Percentiles rank a stretch among this genome's conserved stretches.
Evolutionary conservation across 2,329 filamentous ascomycete species (phyloP).

Genomic region (Xylariaceae sp.): DNA sequence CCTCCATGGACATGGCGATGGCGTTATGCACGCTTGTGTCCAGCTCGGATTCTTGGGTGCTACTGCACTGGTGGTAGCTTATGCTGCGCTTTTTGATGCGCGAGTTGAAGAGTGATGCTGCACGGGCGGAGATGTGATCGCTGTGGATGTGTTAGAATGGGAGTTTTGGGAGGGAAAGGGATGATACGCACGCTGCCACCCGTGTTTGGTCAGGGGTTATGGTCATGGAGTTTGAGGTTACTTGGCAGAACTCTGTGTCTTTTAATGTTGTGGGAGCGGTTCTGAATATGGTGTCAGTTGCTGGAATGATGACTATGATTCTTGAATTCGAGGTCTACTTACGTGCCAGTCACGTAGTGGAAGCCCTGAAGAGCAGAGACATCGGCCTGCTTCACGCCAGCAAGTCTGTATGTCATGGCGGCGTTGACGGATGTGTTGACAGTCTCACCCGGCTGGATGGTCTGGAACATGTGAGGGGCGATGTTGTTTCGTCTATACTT

Average conservation of each 20-base stretch:
- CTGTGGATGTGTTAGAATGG: conserved; percentile 9
- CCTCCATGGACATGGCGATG: conserved; percentile 15
- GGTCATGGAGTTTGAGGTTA: conserved; percentile 15
- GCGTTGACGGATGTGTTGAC: conserved; percentile 17
- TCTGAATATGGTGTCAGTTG: not conserved
- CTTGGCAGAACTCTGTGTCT: conserved; percentile 17
- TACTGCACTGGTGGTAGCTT: conserved; percentile 16
- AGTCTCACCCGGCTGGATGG: conserved; percentile 21
- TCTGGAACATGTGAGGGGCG: conserved; percentile 20
- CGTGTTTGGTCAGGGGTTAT: conserved; percentile 18
- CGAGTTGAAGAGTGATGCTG: conserved; percentile 15
- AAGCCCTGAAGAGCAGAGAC: conserved; percentile 21
- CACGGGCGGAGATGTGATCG: conserved; percentile 15
- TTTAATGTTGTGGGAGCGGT: conserved; percentile 16
- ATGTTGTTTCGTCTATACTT: conserved; percentile 16
- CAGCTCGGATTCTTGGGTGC: conserved; percentile 15
- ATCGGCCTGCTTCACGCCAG: conserved; percentile 13
- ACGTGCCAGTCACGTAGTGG: conserved; percentile 18
- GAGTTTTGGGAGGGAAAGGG: too few species aligned
- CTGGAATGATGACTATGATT: too few species aligned
- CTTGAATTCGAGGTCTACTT: not conserved
- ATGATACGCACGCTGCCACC: conserved; percentile 17
- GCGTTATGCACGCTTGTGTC: conserved; percentile 15
- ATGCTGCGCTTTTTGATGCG: conserved; percentile 21
- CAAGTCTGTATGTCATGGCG: conserved; percentile 18